Evolutionary conservation across 2,329 filamentous ascomycete genomes (phyloP).

Genomic region (Neonectria sp.): DNA sequence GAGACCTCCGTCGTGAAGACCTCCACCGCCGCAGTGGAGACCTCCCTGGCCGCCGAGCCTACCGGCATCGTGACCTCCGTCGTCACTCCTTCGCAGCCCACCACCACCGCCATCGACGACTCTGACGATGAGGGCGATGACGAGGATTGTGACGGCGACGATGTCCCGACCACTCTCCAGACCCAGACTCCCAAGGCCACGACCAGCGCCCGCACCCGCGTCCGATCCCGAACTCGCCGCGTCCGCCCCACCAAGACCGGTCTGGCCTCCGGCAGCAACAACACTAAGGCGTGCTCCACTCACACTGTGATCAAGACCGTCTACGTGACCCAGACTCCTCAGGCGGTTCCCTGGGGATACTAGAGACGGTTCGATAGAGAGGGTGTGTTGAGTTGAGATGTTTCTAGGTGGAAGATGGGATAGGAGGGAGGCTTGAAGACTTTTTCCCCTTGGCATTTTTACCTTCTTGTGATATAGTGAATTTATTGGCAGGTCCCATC

Average conservation of each 20-base stretch:
- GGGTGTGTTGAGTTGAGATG: neutral
- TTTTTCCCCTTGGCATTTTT: slow-evolving; percentile 19
- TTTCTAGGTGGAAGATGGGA: slow-evolving; percentile 7
- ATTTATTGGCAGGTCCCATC: slow-evolving; percentile 29
- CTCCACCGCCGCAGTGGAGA: slow-evolving; percentile 13
- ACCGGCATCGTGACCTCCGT: slow-evolving; percentile 31
- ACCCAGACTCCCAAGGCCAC: slow-evolving; percentile 27
- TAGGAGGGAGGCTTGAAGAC: slow-evolving; percentile 3
- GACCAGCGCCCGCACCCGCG: slow-evolving; percentile 23
- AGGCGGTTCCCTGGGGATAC: slow-evolving; percentile 19
- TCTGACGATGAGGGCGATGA: slow-evolving; percentile 15
- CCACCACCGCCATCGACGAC: slow-evolving; percentile 14
- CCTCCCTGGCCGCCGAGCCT: slow-evolving; percentile 6
- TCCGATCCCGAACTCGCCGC: slow-evolving; percentile 30
- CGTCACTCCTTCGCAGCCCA: slow-evolving; percentile 10
- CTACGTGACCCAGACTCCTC: slow-evolving; percentile 43
- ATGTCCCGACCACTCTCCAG: slow-evolving; percentile 16
- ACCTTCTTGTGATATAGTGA: slow-evolving; percentile 30
- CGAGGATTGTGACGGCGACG: slow-evolving; percentile 30
- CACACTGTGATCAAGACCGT: slow-evolving; percentile 42
- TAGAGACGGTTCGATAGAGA: slow-evolving; percentile 10
- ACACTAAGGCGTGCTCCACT: slow-evolving; percentile 28
- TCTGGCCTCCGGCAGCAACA: slow-evolving; percentile 21
- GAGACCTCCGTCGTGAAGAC: slow-evolving; percentile 16
- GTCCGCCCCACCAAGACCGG: slow-evolving; percentile 29